A percentile compares a stretch with the other conserved stretches of the same genome.
Conservation (phyloP, 768 basidiomycete species). For the Serendipita sp. region DNA sequence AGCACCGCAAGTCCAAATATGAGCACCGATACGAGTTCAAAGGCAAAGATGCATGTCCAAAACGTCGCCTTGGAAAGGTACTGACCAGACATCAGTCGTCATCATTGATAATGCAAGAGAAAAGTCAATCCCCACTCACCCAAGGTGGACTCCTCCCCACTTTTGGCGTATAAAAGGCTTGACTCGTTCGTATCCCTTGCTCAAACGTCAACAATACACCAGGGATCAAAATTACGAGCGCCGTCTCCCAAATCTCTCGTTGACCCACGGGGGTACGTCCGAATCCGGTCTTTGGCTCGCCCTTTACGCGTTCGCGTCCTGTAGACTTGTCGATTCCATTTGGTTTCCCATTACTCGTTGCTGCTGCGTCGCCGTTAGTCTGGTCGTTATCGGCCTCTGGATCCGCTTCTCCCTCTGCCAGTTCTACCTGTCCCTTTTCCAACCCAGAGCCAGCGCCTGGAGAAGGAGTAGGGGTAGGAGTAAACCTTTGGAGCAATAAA, state of each 20-base stretch:
- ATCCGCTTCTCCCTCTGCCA: not conserved
- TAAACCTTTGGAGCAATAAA: not conserved
- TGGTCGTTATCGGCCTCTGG: not conserved
- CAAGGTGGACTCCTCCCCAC: no score
- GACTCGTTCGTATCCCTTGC: no score
- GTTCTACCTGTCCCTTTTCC: not conserved
- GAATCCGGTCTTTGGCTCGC: conserved; percentile 2
- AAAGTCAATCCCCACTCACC: no score
- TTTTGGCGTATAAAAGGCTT: no score
- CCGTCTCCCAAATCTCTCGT: no score
- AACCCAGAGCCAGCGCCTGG: not conserved
- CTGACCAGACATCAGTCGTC: not conserved
- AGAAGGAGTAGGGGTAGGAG: no score
- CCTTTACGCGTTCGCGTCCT: not conserved
- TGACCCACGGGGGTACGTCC: not conserved
- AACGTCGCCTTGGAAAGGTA: not conserved
- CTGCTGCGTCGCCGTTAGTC: not conserved
- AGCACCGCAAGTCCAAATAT: not conserved
- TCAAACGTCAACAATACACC: no score
- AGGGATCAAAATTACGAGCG: no score
- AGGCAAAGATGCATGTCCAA: not conserved
- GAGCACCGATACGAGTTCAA: not conserved
- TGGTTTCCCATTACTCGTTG: not conserved
- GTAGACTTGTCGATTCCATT: not conserved
- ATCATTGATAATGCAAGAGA: no score